Evolutionary conservation across 495 filamentous ascomycete genomes (phyloP), one percentile per base, ranked within the genome.

Genomic region (Coniosporium apollinis): DNA sequence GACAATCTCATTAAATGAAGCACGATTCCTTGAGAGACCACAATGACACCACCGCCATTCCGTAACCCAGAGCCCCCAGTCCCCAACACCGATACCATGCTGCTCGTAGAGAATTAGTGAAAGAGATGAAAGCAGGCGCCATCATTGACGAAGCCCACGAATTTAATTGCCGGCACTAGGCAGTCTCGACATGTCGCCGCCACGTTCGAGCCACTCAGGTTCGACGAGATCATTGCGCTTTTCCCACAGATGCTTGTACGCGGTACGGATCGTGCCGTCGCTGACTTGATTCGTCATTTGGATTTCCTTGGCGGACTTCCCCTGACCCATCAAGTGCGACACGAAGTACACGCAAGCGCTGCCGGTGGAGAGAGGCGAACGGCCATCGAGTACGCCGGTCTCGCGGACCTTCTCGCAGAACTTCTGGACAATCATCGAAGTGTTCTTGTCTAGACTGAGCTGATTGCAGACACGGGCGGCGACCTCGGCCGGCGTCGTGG

Each of bases 281-380:
- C 83, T 93, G 19, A 94, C 89, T 40, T 81, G 80, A 3, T 78
- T 79, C 13, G 89, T 76, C 1, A 41, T 38, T 1, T 78, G 76
- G 43, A 96, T 93, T 36, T 93, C 79, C 55, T 87, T 89, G 26
- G 86, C 74, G 4, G 69, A 65, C 51, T 78, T 79, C n/a, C 69
- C 57, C 25, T 82, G 65, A 30, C 76, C 81, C 67, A 86, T 76
- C 15, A 94, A 63, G 49, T 83, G 69, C 0, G 81, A 82, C 5
- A 82, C 76, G 72, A 94, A 86, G 63, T 89, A 96, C 55, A 97
- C 94, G 54, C 82, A 92, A 26, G 87, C 85, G 13, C 84, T 87
- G 3, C 89, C 89, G 31, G 86, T 79, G 5, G 89, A 94, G 22
- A 96, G 70, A 5, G 89, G 89, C 26, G 89, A 96, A 34, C 89